These are phyloP conservation scores for Jaenimonas drosophilae DNA, from an alignment of 208 protist genomes.

Conservation along the genomic window DNA sequence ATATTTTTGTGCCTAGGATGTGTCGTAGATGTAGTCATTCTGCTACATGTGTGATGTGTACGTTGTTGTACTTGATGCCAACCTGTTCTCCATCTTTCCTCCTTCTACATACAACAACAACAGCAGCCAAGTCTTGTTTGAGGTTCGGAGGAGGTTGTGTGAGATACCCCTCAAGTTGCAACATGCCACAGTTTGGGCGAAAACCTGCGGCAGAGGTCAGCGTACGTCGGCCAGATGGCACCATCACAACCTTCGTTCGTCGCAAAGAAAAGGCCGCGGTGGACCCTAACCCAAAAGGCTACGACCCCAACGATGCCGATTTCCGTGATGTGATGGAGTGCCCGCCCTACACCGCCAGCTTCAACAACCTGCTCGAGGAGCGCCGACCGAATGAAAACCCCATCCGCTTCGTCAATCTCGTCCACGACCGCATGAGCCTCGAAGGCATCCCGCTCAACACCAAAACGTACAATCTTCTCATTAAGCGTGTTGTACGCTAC, in stretches of 20 bases:
- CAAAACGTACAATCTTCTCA: constrained; percentile 84
- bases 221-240: constrained; percentile 54
- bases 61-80: too few species aligned
- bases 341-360: constrained; percentile 81
- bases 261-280: constrained; percentile 6
- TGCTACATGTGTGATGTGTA: too few species aligned
- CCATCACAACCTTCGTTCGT: constrained; percentile 48
- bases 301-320: constrained; percentile 40
- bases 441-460: constrained; percentile 83
- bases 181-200: too few species aligned
- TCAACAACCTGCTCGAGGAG: constrained; percentile 70
- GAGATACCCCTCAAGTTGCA: too few species aligned
- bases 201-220: constrained; percentile 40
- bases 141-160: too few species aligned
- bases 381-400: constrained; percentile 35
- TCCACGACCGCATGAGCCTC: constrained; percentile 72
- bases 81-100: too few species aligned
- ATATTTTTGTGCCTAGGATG: too few species aligned
- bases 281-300: constrained; percentile 7
- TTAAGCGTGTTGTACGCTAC: constrained; percentile 72
- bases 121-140: too few species aligned
- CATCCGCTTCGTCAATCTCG: constrained; percentile 46
- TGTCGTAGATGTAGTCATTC: too few species aligned
- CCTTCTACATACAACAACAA: too few species aligned
- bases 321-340: constrained; percentile 54